Evolutionary conservation across 2,329 filamentous ascomycete genomes (phyloP).

Genomic region (Penicillium digitatum): DNA sequence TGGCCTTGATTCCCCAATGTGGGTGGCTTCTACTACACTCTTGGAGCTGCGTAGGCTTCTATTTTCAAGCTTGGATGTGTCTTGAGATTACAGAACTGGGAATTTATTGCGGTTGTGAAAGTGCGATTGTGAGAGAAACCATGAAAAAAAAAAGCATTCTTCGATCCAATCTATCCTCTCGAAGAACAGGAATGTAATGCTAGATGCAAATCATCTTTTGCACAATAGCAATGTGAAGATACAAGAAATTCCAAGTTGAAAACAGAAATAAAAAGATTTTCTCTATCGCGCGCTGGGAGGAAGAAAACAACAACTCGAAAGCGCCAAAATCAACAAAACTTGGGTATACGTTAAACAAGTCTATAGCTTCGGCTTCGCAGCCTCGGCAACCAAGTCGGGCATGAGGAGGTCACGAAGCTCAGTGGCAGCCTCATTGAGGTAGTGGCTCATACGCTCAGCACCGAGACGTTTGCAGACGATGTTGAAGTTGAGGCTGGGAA

Average conservation of each 20-base stretch:
- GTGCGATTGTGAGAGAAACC: background rate
- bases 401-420: slow-evolving; percentile 85
- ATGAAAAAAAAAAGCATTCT: background rate
- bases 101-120: too few relatives aligned
- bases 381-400: slow-evolving; percentile 63
- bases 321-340: background rate
- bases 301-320: slow-evolving; percentile 1
- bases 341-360: slow-evolving; percentile 12
- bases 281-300: slow-evolving; percentile 8
- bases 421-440: slow-evolving; percentile 84
- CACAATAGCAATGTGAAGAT: background rate
- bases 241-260: background rate
- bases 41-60: too few relatives aligned
- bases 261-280: slow-evolving; percentile 1
- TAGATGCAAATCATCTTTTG: background rate
- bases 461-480: slow-evolving; percentile 91
- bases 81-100: background rate
- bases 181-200: background rate
- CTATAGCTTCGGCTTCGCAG: slow-evolving; percentile 84
- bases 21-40: too few relatives aligned
- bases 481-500: slow-evolving; percentile 85
- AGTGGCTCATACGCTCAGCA: slow-evolving; percentile 90
- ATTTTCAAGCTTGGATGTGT: too few relatives aligned
- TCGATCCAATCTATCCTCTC: background rate
- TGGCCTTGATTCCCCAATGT: background rate